These are phyloP conservation scores for Sarocladium brachiariae DNA, from an alignment of 2,329 filamentous ascomycete species.

Conservation along the genomic window DNA sequence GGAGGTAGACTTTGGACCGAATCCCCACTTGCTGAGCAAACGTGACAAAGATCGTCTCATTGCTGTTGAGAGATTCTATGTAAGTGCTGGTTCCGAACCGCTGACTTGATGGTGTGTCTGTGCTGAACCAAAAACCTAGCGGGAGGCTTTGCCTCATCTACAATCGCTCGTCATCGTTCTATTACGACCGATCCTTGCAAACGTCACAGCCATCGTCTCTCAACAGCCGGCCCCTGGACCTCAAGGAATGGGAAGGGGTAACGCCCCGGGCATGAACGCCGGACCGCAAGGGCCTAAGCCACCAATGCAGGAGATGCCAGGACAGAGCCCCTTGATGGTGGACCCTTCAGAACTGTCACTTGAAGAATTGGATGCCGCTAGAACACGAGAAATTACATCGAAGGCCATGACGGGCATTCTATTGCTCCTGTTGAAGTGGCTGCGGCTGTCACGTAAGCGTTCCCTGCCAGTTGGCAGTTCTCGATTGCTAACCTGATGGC, in stretches of 20 bases:
- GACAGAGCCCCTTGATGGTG: constrained; percentile 24
- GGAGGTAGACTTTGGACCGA: constrained; percentile 40
- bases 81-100: constrained; percentile 39
- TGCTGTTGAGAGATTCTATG: constrained; percentile 78
- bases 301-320: constrained; percentile 18
- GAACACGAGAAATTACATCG: constrained; percentile 77
- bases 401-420: constrained; percentile 91
- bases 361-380: constrained; percentile 75
- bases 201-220: constrained; percentile 77
- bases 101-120: not conserved
- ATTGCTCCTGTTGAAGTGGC: constrained; percentile 88
- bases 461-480: not conserved
- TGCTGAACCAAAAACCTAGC: constrained; percentile 41
- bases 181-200: constrained; percentile 78
- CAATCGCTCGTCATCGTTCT: constrained; percentile 92
- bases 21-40: constrained; percentile 38
- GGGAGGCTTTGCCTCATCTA: constrained; percentile 70
- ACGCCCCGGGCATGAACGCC: constrained; percentile 34
- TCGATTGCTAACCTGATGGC: constrained; percentile 14
- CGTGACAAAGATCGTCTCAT: constrained; percentile 58
- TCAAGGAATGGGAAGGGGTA: constrained; percentile 32
- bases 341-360: constrained; percentile 44
- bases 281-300: constrained; percentile 26
- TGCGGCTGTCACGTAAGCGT: constrained; percentile 80
- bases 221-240: constrained; percentile 45